phyloP scores from a whole-genome alignment of 179 eudicot species.

The Carnegiea gigantea region DNA sequence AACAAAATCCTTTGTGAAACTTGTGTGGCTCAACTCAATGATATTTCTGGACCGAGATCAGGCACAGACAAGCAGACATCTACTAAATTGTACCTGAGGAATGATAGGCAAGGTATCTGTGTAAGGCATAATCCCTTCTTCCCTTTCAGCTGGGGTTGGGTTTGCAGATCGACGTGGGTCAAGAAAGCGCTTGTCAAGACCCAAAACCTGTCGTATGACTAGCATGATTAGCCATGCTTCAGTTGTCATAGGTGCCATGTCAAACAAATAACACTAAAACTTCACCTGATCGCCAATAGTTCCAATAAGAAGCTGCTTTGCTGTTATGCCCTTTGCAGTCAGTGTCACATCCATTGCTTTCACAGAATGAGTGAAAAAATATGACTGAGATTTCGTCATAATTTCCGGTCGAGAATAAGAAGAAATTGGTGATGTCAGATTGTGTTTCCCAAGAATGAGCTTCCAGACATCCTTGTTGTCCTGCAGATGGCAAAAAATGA shows the following conservation, averaged over 20 bases:
- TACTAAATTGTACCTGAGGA: conserved; percentile 68
- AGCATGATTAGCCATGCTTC: conserved; percentile 15
- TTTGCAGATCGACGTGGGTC: conserved; percentile 93
- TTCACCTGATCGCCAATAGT: conserved; percentile 98
- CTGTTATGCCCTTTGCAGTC: conserved; percentile 96
- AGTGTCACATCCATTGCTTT: conserved; percentile 77
- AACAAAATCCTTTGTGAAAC: background rate
- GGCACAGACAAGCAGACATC: background rate
- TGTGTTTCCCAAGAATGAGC: conserved; percentile 93
- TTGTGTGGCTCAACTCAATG: background rate
- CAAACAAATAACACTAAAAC: conserved; percentile 3
- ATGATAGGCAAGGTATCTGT: conserved; percentile 91
- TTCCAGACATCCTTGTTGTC: conserved; percentile 90
- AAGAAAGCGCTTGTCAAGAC: conserved; percentile 94
- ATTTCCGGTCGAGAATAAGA: conserved; percentile 98
- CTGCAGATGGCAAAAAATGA: conserved; percentile 43
- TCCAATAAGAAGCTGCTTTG: conserved; percentile 95
- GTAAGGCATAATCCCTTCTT: conserved; percentile 95
- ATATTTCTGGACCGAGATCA: background rate
- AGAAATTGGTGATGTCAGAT: conserved; percentile 89
- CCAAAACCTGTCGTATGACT: conserved; percentile 67
- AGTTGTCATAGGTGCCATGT: background rate
- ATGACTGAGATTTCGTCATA: conserved; percentile 80
- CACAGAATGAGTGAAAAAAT: conserved; percentile 91
- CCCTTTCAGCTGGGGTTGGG: conserved; percentile 91